Evolutionary conservation across 805 yeast genomes (phyloP), one percentile per base, ranked within the genome.

Genomic region (Candida ortonii): DNA sequence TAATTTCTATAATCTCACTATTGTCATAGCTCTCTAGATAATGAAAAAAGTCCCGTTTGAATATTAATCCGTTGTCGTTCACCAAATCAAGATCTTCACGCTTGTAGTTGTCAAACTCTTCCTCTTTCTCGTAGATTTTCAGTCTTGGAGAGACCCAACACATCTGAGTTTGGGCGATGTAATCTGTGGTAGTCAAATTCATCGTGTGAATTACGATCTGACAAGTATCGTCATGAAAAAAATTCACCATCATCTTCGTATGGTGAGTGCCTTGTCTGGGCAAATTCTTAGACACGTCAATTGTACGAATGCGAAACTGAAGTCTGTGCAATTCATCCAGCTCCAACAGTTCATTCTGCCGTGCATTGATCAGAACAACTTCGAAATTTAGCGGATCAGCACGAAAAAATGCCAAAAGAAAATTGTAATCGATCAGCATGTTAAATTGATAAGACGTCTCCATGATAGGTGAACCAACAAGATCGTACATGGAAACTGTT

Each of bases 221-320:
- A 20, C 69, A 54, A 0, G 68, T 55, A 12, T 59, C 61, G 41
- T 73, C 73, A 2, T 51, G 51, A 47, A 65, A 77, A 38, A 70
- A 60, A 47, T 80, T 80, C 10, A 82, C 59, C 67, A 81, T 76
- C 71, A 81, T 59, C 50, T 82, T 82, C 1, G 85, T 69, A 52
- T 82, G 90, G 53, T 82, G 88, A 3, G 70, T 63, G 0, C 73
- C 58, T 46, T 43, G 71, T 13, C 59, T 66, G 1, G 46, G 42
- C 8, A 54, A 33, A 11, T 39, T 41, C 14, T 36, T 34, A 7
- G 53, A 37, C 1, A 70, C 63, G 25, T 57, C 57, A 6, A 65
- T 36, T 8, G 52, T 44, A 3, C 36, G 30, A 6, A 60, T 42
- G 5, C 44, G 47, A 19, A 32, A 55, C 13, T 26, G 34, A 16